Evolutionary conservation across 2,329 filamentous ascomycete species (phyloP).

Genomic region (Tolypocladium pustulatum): DNA sequence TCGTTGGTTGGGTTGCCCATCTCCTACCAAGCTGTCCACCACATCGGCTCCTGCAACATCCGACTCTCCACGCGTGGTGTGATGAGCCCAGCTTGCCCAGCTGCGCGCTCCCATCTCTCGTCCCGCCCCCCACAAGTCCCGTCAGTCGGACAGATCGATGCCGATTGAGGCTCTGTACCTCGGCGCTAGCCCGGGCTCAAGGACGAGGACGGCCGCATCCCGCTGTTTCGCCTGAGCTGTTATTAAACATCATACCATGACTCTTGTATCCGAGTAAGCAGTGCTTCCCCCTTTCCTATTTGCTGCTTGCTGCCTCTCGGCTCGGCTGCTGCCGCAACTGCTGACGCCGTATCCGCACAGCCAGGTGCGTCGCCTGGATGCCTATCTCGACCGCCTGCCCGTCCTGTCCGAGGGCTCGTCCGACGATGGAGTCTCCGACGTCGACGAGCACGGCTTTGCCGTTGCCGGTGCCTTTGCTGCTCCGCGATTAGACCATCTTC

Average conservation of each 20-base stretch:
- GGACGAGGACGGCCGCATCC: slow-evolving; percentile 1
- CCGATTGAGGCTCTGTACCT: slow-evolving; percentile 6
- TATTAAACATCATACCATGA: slow-evolving; percentile 23
- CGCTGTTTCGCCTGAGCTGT: background rate
- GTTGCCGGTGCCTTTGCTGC: slow-evolving; percentile 34
- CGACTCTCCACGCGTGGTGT: slow-evolving; percentile 11
- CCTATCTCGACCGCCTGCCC: slow-evolving; percentile 52
- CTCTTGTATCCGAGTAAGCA: slow-evolving; percentile 37
- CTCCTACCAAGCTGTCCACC: background rate
- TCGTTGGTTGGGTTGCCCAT: background rate
- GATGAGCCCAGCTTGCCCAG: slow-evolving; percentile 7
- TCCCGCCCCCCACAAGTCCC: slow-evolving; percentile 2
- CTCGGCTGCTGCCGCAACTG: slow-evolving; percentile 1
- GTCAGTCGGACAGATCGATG: slow-evolving; percentile 3
- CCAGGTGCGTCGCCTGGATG: slow-evolving; percentile 53
- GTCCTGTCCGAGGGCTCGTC: slow-evolving; percentile 28
- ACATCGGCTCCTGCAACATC: slow-evolving; percentile 5
- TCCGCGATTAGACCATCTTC: slow-evolving; percentile 49
- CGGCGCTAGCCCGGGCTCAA: slow-evolving; percentile 2
- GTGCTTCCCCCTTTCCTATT: background rate
- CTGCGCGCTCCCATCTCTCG: background rate
- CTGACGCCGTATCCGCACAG: slow-evolving; percentile 20
- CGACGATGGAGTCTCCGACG: slow-evolving; percentile 28
- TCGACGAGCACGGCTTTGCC: slow-evolving; percentile 22
- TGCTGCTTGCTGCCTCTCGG: background rate